Conservation (phyloP, 2,329 filamentous ascomycete genomes). For the Xenoacremonium recifei region DNA sequence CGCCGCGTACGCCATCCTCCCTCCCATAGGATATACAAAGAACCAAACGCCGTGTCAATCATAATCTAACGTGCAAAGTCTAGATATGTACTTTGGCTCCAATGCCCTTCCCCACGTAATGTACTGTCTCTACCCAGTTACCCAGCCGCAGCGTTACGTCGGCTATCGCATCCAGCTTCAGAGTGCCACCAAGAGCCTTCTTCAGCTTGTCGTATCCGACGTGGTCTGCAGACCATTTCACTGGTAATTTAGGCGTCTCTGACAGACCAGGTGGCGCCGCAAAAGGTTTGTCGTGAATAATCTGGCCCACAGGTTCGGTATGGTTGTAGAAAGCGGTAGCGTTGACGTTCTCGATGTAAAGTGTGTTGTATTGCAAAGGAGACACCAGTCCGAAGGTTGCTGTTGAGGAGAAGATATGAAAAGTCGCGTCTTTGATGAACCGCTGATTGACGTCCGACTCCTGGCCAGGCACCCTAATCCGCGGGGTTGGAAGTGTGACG, state of each 20-base stretch:
- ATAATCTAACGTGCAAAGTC: no score
- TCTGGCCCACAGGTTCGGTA: constrained; percentile 73
- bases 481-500: constrained; percentile 70
- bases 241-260: constrained; percentile 73
- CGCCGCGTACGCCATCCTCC: no score
- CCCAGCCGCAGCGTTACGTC: constrained; percentile 73
- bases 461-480: constrained; percentile 57
- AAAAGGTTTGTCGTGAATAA: constrained; percentile 73
- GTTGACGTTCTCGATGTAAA: constrained; percentile 77
- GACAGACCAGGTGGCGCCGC: constrained; percentile 72
- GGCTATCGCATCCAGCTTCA: constrained; percentile 78
- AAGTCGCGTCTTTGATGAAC: constrained; percentile 82
- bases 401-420: constrained; percentile 84
- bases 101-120: constrained; percentile 69
- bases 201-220: constrained; percentile 81
- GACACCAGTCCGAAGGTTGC: constrained; percentile 82
- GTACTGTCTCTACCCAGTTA: constrained; percentile 69
- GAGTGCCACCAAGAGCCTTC: constrained; percentile 73
- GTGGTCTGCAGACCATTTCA: constrained; percentile 73
- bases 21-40: no score
- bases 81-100: constrained; percentile 53
- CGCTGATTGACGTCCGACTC: constrained; percentile 41
- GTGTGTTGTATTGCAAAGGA: constrained; percentile 68
- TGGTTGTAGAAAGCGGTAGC: constrained; percentile 85
- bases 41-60: no score